Evolutionary conservation across 1,284 basidiomycete species (phyloP).

Genomic region (Macrocybe sp.): DNA sequence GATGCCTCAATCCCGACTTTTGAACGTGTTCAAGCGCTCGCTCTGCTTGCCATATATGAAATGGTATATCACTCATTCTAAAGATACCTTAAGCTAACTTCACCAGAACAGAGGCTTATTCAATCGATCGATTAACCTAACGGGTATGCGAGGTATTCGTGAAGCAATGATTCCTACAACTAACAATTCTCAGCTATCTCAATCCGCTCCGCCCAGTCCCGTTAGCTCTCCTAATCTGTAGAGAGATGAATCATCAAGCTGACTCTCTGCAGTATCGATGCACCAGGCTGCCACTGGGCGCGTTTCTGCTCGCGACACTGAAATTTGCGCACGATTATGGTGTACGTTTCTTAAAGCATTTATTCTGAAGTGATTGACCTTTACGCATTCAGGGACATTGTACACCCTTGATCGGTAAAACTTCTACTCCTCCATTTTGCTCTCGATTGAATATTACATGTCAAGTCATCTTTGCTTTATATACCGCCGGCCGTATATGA

Average conservation of each 20-base stretch:
- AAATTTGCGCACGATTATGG: constrained; percentile 7
- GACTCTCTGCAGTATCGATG: constrained; percentile 6
- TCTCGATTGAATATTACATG: not conserved
- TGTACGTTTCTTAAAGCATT: constrained; percentile 5
- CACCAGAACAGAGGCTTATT: constrained; percentile 1
- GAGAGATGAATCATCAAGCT: not conserved
- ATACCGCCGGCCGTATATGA: constrained; percentile 9
- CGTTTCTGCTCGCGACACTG: constrained; percentile 4
- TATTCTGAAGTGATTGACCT: not conserved
- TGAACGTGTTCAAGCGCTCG: constrained; percentile 8
- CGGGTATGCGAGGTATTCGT: not conserved
- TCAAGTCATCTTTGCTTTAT: constrained; percentile 5
- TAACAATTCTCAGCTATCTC: constrained; percentile 1
- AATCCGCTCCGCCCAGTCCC: constrained; percentile 11
- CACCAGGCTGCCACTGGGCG: constrained; percentile 4
- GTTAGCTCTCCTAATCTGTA: constrained; percentile 1
- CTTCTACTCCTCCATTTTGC: not conserved
- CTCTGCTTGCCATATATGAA: constrained; percentile 8
- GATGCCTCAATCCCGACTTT: constrained; percentile 5
- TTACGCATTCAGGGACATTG: constrained; percentile 8
- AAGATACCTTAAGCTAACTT: constrained; percentile 5
- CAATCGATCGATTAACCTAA: constrained; percentile 6
- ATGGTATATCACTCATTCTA: constrained; percentile 2
- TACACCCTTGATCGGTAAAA: constrained; percentile 9
- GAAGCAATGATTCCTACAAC: not conserved